phyloP scores from a whole-genome alignment of 305 asterid genomes.

The Fraxinus xanthoxyloides region DNA sequence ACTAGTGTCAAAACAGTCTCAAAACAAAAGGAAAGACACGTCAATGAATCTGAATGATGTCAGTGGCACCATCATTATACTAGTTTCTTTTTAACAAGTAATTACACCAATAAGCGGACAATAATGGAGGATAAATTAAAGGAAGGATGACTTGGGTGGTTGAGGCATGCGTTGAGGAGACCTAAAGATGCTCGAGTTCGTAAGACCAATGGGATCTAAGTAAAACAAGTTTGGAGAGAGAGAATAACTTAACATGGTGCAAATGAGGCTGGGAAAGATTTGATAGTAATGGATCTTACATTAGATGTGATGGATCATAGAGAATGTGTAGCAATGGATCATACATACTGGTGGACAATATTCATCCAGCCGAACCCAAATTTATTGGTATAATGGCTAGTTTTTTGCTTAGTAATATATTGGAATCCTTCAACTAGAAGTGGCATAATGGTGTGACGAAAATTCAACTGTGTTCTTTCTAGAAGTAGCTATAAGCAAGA shows the following conservation, averaged over 20 bases:
- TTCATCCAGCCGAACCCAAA: neutral
- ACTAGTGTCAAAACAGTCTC: neutral
- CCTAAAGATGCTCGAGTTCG: neutral
- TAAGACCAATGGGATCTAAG: neutral
- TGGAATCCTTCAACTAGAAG: conserved; percentile 5
- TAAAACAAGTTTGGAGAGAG: neutral
- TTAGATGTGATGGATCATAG: neutral
- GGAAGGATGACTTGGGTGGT: neutral
- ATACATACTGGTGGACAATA: neutral
- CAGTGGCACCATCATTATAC: neutral
- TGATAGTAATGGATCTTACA: neutral
- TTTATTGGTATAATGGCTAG: neutral
- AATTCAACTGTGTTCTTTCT: neutral
- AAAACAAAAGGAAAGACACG: neutral
- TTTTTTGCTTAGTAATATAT: conserved; percentile 82
- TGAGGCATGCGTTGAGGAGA: neutral
- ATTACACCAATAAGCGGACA: neutral
- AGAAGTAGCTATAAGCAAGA: neutral
- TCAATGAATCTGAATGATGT: neutral
- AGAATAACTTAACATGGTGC: neutral
- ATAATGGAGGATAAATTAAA: neutral
- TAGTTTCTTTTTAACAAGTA: neutral
- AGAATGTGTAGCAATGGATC: neutral
- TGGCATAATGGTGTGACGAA: neutral
- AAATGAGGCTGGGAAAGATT: neutral